Conservation (phyloP, 768 basidiomycete genomes). For the Suillus spraguei region DNA sequence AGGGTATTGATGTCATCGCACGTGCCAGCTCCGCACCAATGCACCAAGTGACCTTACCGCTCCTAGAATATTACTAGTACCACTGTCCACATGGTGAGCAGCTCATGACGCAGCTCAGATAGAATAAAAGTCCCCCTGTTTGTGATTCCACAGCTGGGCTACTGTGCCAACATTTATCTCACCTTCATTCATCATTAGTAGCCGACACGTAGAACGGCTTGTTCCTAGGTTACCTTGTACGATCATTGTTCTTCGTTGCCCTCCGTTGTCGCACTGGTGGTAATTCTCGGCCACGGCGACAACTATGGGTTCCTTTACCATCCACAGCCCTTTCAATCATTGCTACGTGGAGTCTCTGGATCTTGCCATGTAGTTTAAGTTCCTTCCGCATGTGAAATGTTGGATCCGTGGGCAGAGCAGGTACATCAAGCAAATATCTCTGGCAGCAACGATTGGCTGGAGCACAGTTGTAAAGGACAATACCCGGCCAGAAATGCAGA, state of each 20-base stretch:
- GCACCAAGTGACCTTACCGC: neutral
- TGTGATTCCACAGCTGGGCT: neutral
- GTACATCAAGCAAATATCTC: slow-evolving; percentile 12
- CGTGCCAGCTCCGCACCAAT: neutral
- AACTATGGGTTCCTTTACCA: slow-evolving; percentile 15
- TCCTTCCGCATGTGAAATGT: slow-evolving; percentile 1
- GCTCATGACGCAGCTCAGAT: slow-evolving; percentile 22
- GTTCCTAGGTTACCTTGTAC: slow-evolving; percentile 19
- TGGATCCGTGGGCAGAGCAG: slow-evolving; percentile 12
- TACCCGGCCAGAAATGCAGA: slow-evolving; percentile 22
- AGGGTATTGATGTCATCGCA: slow-evolving; percentile 12
- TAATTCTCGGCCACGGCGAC: slow-evolving; percentile 28
- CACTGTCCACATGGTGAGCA: neutral
- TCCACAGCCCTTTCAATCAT: slow-evolving; percentile 27
- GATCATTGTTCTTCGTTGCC: slow-evolving; percentile 4
- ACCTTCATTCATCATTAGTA: neutral
- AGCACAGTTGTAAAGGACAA: slow-evolving; percentile 19
- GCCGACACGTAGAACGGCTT: neutral
- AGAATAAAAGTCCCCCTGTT: neutral
- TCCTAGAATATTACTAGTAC: neutral
- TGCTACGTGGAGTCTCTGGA: slow-evolving; percentile 26
- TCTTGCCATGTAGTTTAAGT: slow-evolving; percentile 15
- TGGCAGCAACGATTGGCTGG: slow-evolving; percentile 21
- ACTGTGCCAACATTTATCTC: neutral
- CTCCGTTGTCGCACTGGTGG: slow-evolving; percentile 12